Evolutionary conservation across 148 eudicot genomes (phyloP).

Genomic region (Rhododendron henanense): DNA sequence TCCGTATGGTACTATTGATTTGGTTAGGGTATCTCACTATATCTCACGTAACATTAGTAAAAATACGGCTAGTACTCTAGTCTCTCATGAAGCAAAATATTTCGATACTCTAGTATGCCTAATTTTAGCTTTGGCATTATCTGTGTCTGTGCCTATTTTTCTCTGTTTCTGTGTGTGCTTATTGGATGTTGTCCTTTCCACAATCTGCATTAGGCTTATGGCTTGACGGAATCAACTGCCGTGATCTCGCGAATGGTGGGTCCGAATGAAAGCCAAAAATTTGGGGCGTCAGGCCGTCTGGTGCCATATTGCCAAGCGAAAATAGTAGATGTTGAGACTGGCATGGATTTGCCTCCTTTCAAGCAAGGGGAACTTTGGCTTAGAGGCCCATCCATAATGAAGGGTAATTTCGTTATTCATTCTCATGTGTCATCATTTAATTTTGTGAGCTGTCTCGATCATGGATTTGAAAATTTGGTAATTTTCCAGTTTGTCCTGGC

Average conservation of each 20-base stretch:
- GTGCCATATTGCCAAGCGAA: constrained; percentile 7
- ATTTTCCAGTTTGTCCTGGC: background rate
- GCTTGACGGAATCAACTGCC: constrained; percentile 18
- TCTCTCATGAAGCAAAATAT: background rate
- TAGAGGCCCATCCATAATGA: constrained; percentile 7
- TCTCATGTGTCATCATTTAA: background rate
- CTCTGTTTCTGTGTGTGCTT: background rate
- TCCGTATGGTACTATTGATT: background rate
- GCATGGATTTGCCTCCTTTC: constrained; percentile 6
- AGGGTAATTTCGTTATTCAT: background rate
- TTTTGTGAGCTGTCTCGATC: background rate
- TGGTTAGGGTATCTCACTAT: background rate
- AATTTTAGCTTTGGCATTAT: background rate
- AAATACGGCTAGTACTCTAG: too few relatives aligned
- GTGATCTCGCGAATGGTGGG: background rate
- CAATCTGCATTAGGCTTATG: constrained; percentile 21
- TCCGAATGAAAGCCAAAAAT: background rate
- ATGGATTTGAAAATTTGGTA: background rate
- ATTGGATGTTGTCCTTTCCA: background rate
- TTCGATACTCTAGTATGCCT: background rate
- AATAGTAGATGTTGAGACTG: constrained; percentile 6
- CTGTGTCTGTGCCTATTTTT: background rate
- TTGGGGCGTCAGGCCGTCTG: constrained; percentile 8
- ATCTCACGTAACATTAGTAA: background rate
- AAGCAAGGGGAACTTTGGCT: constrained; percentile 18